phyloP scores from a whole-genome alignment of 1,139 yeast genomes.

The Blastobotrys buckinghamii region DNA sequence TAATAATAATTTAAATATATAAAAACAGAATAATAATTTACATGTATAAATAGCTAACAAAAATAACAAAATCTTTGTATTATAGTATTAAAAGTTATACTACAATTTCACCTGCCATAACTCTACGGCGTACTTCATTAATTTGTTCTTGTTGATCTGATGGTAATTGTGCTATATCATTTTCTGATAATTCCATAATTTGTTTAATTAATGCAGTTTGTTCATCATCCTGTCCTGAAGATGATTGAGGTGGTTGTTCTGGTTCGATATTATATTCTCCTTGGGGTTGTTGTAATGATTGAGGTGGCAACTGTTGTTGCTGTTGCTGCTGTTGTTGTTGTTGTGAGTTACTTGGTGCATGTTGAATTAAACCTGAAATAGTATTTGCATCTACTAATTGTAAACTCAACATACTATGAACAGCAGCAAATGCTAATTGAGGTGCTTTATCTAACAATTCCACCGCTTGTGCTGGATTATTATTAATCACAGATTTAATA shows the following conservation, averaged over 20 bases:
- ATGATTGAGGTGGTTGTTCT: slow-evolving; percentile 4
- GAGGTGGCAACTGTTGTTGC: slow-evolving; percentile 16
- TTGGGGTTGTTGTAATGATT: no score
- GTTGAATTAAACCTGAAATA: slow-evolving; percentile 36
- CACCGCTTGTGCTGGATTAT: slow-evolving; percentile 55
- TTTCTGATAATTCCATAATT: slow-evolving; percentile 54
- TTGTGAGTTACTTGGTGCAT: slow-evolving; percentile 9
- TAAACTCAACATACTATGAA: slow-evolving; percentile 60
- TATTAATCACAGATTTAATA: slow-evolving; percentile 57
- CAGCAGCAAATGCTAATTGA: slow-evolving; percentile 76
- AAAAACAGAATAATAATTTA: no score
- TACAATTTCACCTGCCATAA: slow-evolving; percentile 25
- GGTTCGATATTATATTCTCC: no score
- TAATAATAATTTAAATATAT: not conserved
- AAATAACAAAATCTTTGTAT: no score
- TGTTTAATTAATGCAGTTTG: slow-evolving; percentile 40
- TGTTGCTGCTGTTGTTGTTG: slow-evolving; percentile 13
- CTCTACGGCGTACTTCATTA: slow-evolving; percentile 25
- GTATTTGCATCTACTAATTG: slow-evolving; percentile 47
- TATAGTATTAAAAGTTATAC: not conserved
- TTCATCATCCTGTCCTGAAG: slow-evolving; percentile 15
- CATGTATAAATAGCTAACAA: not conserved
- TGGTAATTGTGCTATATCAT: slow-evolving; percentile 56
- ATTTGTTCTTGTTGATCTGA: slow-evolving; percentile 44
- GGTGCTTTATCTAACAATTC: slow-evolving; percentile 66